Conservation (phyloP, 768 basidiomycete genomes). For the Amyloporia xantha region DNA sequence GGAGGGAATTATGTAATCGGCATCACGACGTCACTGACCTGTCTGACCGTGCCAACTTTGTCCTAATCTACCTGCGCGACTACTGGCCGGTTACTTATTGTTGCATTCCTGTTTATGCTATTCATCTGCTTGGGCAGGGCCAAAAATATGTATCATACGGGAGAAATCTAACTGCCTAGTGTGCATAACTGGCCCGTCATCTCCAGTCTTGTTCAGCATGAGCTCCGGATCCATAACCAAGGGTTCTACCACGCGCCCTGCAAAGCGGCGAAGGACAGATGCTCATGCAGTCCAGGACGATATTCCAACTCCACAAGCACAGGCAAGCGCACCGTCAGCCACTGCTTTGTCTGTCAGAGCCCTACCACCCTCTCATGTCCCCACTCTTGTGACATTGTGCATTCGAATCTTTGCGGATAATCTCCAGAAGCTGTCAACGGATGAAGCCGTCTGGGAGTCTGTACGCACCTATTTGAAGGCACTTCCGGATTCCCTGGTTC, state of each 20-base stretch:
- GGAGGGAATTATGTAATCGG: too few species aligned
- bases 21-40: too few species aligned
- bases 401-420: conserved; percentile 44
- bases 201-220: too few species aligned
- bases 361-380: conserved; percentile 29
- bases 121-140: too few species aligned
- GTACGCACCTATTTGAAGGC: conserved; percentile 34
- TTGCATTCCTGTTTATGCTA: too few species aligned
- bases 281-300: conserved; percentile 23
- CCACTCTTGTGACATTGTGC: conserved; percentile 43
- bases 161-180: too few species aligned
- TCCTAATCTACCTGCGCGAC: too few species aligned
- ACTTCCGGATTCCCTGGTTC: conserved; percentile 47
- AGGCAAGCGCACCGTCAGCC: conserved; percentile 39
- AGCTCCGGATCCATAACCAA: background rate
- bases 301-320: conserved; percentile 27
- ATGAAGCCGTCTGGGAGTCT: conserved; percentile 33
- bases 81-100: too few species aligned
- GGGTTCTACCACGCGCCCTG: background rate
- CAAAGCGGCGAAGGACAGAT: conserved; percentile 23
- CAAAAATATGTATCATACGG: too few species aligned
- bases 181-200: too few species aligned
- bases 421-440: conserved; percentile 33
- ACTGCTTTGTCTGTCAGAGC: conserved; percentile 42
- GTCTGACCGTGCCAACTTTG: too few species aligned